Evolutionary conservation across 257 asterid genomes (phyloP), one percentile per base, ranked within the genome.

Genomic region (Oldenlandia corymbosa): DNA sequence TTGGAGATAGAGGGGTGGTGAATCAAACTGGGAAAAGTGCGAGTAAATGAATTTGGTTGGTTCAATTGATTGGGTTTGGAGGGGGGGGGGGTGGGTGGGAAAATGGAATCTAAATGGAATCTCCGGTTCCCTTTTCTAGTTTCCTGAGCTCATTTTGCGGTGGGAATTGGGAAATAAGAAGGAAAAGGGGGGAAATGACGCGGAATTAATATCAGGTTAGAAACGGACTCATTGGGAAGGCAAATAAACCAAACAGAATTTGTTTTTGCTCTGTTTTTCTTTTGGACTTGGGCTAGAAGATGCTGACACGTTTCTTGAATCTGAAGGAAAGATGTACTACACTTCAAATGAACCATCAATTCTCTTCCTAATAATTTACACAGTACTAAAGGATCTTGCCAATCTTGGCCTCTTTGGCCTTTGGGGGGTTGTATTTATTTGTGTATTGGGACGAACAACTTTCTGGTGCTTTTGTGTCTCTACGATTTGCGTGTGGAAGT

Each of bases 241-340:
- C 26, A 32, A 59, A 26, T 30, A 62, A 51, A 67, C 55, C 41
- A 56, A 67, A 79, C 66, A 57, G 74, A 71, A 71, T 58, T 71
- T 63, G 74, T 34, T 67, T 53, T 68, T 34, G 39, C 39, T 36
- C 1, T 27, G 31, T n/a, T n/a, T n/a, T n/a, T n/a, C n/a, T n/a
- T n/a, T n/a, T n/a, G n/a, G n/a, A n/a, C n/a, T n/a, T 8, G 12
- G 50, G 24, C 12, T 10, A 7, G 28, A 69, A 61, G n/a, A 11
- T 64, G 68, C 64, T 62, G 64, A 58, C 71, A 60, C 71, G 67
- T 71, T 65, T 64, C 62, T 56, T 48, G 75, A 57, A 46, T 46
- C 24, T 9, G 18, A 62, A 61, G 74, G 31, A 43, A 61, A 45
- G 47, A 50, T 0, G 39, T 3, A 34, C n/a, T n/a, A n/a, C n/a